Percentiles rank a stretch among this genome's conserved stretches.
phyloP scores from a whole-genome alignment of 768 basidiomycete genomes.

The Kwoniella botswanensis region DNA sequence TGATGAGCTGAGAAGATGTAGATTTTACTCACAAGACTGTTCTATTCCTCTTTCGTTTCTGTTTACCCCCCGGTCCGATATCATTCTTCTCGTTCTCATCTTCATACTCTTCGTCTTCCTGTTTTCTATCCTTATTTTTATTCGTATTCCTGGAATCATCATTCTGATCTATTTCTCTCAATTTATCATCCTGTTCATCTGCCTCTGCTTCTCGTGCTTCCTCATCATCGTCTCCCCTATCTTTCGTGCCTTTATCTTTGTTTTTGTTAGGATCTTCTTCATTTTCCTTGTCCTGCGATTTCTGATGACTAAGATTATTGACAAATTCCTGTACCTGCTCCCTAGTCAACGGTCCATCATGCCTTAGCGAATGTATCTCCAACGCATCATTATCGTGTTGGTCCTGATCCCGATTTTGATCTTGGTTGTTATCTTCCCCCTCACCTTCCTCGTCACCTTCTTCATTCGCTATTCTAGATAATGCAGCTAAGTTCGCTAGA shows the following conservation, averaged over 20 bases:
- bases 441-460: slow-evolving; percentile 14
- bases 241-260: slow-evolving; percentile 4
- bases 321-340: slow-evolving; percentile 41
- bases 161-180: slow-evolving; percentile 13
- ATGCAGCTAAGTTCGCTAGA: slow-evolving; percentile 47
- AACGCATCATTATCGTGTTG: slow-evolving; percentile 11
- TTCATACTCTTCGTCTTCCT: slow-evolving; percentile 20
- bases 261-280: slow-evolving; percentile 4
- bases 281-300: slow-evolving; percentile 5
- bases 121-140: not conserved
- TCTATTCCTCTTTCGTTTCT: slow-evolving; percentile 49
- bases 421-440: not conserved
- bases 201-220: not conserved
- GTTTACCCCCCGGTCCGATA: slow-evolving; percentile 26
- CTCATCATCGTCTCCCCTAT: slow-evolving; percentile 2
- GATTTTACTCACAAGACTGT: slow-evolving; percentile 42
- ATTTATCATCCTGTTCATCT: slow-evolving; percentile 5
- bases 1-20: not conserved
- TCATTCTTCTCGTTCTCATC: slow-evolving; percentile 16
- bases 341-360: slow-evolving; percentile 26
- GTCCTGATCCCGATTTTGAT: not conserved
- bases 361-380: slow-evolving; percentile 9
- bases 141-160: slow-evolving; percentile 1
- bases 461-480: slow-evolving; percentile 29
- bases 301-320: slow-evolving; percentile 18